Base-by-base conservation (phyloP, 2,329 filamentous ascomycete species). In the Calonectria hawksworthii region DNA sequence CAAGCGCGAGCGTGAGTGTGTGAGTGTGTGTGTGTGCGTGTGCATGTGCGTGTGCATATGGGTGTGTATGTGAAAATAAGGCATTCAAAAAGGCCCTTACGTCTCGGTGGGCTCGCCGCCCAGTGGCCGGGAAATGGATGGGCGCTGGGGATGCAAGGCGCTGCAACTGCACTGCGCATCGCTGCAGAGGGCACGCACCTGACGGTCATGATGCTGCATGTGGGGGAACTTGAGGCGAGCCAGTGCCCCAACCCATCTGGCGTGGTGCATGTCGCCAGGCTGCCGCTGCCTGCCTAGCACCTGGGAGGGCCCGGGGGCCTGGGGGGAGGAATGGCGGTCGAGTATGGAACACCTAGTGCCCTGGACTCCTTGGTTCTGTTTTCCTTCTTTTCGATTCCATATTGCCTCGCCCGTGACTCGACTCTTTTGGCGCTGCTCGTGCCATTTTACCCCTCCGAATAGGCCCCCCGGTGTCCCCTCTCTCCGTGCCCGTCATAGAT, bases 161-260 rank as follows among this genome's bases (percentile, higher is more conserved):
- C 68, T 52, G 38, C 68, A 63, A 56, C 47, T 68, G 64, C 68
- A 70, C 52, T 26, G 52, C 54, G 38, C 52, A 59, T 69, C 50
- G 65, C 65, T 56, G 65, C 65, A 59, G 50, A 68, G 65, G 65
- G 65, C 50, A 56, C 26, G 34, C 66, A 69, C 67, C 67, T 63
- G 67, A 69, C 41, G 66, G 26, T 26, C 44, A 38, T 70, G 68
- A 51, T 70, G 68, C 68, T 52, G 68, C 54, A 64, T 59, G 56
- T 64, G 68, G 68, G 68, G 68, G 68, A 64, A 36, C 68, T 70
- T 70, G 41, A 51, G 50, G 65, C 68, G 68, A 70, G 59, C 59
- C 56, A 63, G 41, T 47, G 54, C 44, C 36, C n/a, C 56, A 47
- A 61, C 36, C 56, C 34, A 26, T 61, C 56, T 61, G 67, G 51